Conservation (phyloP, 495 filamentous ascomycete genomes). For the Entonaema liquescens region DNA sequence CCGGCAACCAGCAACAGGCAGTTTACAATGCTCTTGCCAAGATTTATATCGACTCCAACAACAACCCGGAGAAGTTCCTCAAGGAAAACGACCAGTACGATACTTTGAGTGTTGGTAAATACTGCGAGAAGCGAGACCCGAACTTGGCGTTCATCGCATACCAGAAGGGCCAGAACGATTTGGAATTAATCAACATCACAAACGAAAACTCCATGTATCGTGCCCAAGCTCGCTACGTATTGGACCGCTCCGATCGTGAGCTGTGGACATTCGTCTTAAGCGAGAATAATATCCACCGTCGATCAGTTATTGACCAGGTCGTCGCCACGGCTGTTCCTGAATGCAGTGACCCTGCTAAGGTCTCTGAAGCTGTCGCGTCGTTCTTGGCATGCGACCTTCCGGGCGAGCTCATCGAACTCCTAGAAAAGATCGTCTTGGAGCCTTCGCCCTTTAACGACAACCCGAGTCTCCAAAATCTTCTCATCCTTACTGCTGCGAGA, state of each 20-base stretch:
- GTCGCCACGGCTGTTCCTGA: conserved; percentile 96
- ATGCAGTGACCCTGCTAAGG: conserved; percentile 91
- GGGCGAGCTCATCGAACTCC: conserved; percentile 92
- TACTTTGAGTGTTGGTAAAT: conserved; percentile 90
- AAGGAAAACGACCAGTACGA: conserved; percentile 99
- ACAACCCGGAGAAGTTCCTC: conserved; percentile 97
- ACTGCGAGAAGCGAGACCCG: conserved; percentile 98
- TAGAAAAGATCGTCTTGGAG: conserved; percentile 99
- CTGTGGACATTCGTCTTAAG: conserved; percentile 96
- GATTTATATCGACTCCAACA: conserved; percentile 99
- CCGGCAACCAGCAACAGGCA: conserved; percentile 95
- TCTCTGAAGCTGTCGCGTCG: conserved; percentile 91
- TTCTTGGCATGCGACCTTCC: conserved; percentile 92
- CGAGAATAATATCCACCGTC: conserved; percentile 91
- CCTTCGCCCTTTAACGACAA: conserved; percentile 98
- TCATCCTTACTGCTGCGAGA: conserved; percentile 97
- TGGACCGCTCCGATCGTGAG: conserved; percentile 88
- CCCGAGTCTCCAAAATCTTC: conserved; percentile 90
- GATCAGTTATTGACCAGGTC: conserved; percentile 95
- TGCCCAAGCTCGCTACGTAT: conserved; percentile 92
- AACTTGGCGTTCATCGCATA: conserved; percentile 97
- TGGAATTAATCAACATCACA: conserved; percentile 96
- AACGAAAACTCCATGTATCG: conserved; percentile 99
- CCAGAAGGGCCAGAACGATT: conserved; percentile 94
- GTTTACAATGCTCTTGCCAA: conserved; percentile 99